Conservation (phyloP, 495 filamentous ascomycete species). For the Aspergillus indologenus region DNA sequence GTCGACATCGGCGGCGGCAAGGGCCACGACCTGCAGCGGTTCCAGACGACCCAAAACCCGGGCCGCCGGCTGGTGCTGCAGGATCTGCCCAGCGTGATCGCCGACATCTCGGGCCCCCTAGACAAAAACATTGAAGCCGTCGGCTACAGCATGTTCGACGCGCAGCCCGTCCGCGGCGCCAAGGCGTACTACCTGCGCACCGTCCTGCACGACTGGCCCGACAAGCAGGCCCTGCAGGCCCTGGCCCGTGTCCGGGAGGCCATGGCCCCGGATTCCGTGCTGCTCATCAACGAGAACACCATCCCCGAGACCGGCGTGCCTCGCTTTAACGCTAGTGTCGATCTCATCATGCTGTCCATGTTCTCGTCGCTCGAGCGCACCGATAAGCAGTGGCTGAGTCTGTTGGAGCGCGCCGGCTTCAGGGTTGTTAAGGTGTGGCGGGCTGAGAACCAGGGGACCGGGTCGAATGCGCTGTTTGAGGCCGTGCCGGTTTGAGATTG, state of each 20-base stretch:
- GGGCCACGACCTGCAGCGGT: slow-evolving; percentile 43
- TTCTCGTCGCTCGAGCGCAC: slow-evolving; percentile 30
- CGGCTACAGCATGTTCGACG: slow-evolving; percentile 44
- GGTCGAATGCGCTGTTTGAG: too few species aligned
- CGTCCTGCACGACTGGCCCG: slow-evolving; percentile 48
- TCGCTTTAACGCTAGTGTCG: too few species aligned
- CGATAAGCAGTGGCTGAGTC: slow-evolving; percentile 16
- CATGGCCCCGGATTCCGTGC: slow-evolving; percentile 39
- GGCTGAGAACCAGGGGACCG: too few species aligned
- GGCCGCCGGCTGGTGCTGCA: slow-evolving; percentile 47
- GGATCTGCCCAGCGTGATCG: slow-evolving; percentile 44
- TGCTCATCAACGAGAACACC: slow-evolving; percentile 47
- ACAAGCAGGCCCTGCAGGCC: slow-evolving; percentile 35
- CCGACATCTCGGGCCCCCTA: slow-evolving; percentile 31
- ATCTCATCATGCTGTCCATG: slow-evolving; percentile 42
- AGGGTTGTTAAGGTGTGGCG: slow-evolving; percentile 47
- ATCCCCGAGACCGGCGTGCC: too few species aligned
- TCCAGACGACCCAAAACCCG: slow-evolving; percentile 31
- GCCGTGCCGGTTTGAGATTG: too few species aligned
- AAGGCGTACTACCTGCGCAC: slow-evolving; percentile 27
- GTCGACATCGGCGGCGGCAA: slow-evolving; percentile 52
- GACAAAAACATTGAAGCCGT: slow-evolving; percentile 27
- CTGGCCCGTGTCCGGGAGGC: slow-evolving; percentile 37
- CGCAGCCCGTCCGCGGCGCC: slow-evolving; percentile 41
- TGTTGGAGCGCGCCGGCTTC: slow-evolving; percentile 50